Conservation (phyloP, 208 protist genomes). For the Crithidia mellificae region DNA sequence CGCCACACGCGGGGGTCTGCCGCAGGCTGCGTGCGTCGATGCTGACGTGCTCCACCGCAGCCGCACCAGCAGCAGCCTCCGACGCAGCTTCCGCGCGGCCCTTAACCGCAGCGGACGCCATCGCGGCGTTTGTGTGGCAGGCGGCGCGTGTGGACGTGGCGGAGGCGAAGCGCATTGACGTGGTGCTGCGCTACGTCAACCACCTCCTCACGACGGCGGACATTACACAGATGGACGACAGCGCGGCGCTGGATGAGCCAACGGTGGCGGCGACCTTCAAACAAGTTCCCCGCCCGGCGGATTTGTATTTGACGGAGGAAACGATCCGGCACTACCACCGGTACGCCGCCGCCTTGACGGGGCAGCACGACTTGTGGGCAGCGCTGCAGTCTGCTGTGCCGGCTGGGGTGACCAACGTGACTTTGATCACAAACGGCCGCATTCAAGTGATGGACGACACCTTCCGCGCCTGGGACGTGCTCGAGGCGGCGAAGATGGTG, state of each 20-base stretch:
- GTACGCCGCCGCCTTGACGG: not conserved
- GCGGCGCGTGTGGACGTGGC: slow-evolving; percentile 2
- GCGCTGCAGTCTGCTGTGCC: not conserved
- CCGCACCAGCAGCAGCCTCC: not conserved
- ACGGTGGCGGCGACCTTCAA: slow-evolving; percentile 16
- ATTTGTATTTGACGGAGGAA: slow-evolving; percentile 2
- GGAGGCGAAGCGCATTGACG: slow-evolving; percentile 7
- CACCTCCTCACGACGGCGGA: slow-evolving; percentile 3
- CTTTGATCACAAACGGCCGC: slow-evolving; percentile 56
- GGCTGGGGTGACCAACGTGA: not conserved
- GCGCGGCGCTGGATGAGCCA: not conserved
- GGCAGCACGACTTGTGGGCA: slow-evolving; percentile 8
- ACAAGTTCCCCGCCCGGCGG: slow-evolving; percentile 7
- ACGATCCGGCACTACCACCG: not conserved
- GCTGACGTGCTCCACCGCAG: slow-evolving; percentile 1
- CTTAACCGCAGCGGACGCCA: not conserved
- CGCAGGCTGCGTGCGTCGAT: slow-evolving; percentile 21
- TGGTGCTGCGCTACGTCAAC: slow-evolving; percentile 13
- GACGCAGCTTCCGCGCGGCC: too few species aligned
- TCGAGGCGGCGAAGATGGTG: slow-evolving; percentile 19
- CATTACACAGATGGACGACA: not conserved
- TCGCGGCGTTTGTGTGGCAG: slow-evolving; percentile 12
- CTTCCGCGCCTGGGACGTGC: slow-evolving; percentile 46
- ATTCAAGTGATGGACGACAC: slow-evolving; percentile 37
- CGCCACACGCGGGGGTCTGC: slow-evolving; percentile 10